Evolutionary conservation across 1,284 basidiomycete species (phyloP).

Genomic region (Ustilago trichophora): DNA sequence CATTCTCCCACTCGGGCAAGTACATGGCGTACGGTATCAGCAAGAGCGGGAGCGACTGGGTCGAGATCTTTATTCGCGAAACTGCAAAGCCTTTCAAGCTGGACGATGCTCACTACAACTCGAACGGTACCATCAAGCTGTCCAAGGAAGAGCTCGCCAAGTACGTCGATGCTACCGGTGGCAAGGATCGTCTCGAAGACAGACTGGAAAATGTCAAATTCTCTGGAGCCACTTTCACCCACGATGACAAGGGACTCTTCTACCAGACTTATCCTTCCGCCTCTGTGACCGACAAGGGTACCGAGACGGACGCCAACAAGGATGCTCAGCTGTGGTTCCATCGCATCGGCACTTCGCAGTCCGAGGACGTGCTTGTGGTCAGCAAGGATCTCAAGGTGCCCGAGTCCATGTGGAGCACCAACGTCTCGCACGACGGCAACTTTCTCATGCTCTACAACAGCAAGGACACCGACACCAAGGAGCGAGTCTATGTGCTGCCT

Average conservation of each 20-base stretch:
- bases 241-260: constrained; percentile 64
- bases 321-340: constrained; percentile 65
- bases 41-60: constrained; percentile 64
- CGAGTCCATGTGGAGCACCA: constrained; percentile 56
- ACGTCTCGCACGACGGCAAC: constrained; percentile 59
- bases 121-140: constrained; percentile 43
- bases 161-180: constrained; percentile 43
- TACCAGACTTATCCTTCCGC: constrained; percentile 61
- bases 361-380: constrained; percentile 59
- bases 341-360: constrained; percentile 56
- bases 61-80: constrained; percentile 57
- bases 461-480: constrained; percentile 62
- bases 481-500: constrained; percentile 50
- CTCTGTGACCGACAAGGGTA: constrained; percentile 57
- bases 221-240: constrained; percentile 52
- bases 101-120: constrained; percentile 33
- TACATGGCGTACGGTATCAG: constrained; percentile 62
- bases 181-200: constrained; percentile 56
- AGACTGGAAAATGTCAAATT: constrained; percentile 62
- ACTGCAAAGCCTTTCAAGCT: constrained; percentile 56
- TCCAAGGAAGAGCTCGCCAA: constrained; percentile 34
- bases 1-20: constrained; percentile 61
- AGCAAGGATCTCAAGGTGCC: constrained; percentile 53
- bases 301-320: constrained; percentile 62
- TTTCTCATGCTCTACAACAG: constrained; percentile 55